phyloP scores from a whole-genome alignment of 1,284 basidiomycete species.

The Cryptococcus hybrid region DNA sequence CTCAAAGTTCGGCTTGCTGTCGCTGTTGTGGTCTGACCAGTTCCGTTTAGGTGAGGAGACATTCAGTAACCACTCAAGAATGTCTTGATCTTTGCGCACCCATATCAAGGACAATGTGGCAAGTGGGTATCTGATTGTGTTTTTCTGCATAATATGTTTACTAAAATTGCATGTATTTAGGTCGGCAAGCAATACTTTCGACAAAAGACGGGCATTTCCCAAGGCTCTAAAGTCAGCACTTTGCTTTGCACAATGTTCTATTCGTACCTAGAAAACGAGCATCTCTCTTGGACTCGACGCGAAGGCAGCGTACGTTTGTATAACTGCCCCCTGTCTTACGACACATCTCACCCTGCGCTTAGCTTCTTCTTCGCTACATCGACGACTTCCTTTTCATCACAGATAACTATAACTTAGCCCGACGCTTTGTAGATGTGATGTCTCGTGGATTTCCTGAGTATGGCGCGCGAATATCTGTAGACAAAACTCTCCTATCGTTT shows the following conservation, averaged over 20 bases:
- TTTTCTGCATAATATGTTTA: not conserved
- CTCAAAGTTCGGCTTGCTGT: not conserved
- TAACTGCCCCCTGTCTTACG: not conserved
- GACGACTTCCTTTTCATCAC: slow-evolving; percentile 95
- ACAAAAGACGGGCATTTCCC: slow-evolving; percentile 89
- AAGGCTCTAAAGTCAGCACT: slow-evolving; percentile 88
- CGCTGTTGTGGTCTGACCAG: not conserved
- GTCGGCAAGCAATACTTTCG: slow-evolving; percentile 46
- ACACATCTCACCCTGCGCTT: not conserved
- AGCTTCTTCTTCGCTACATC: slow-evolving; percentile 80
- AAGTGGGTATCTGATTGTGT: slow-evolving; percentile 53
- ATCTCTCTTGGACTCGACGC: slow-evolving; percentile 62
- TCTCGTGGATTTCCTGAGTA: slow-evolving; percentile 84
- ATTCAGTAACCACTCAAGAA: slow-evolving; percentile 52
- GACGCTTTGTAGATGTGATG: slow-evolving; percentile 74
- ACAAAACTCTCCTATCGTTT: slow-evolving; percentile 73
- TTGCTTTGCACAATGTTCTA: slow-evolving; percentile 93
- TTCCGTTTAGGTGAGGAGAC: slow-evolving; percentile 19
- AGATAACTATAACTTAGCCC: slow-evolving; percentile 63
- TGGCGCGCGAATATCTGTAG: slow-evolving; percentile 81
- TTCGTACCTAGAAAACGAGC: slow-evolving; percentile 74
- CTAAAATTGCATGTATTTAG: slow-evolving; percentile 12
- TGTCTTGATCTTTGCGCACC: slow-evolving; percentile 75
- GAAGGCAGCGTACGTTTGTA: slow-evolving; percentile 59
- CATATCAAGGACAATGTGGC: slow-evolving; percentile 91